A percentile compares a stretch with the other conserved stretches of the same genome.
Evolutionary conservation across 2,329 filamentous ascomycete genomes (phyloP).

Genomic region (Aspergillus novoparasiticus): DNA sequence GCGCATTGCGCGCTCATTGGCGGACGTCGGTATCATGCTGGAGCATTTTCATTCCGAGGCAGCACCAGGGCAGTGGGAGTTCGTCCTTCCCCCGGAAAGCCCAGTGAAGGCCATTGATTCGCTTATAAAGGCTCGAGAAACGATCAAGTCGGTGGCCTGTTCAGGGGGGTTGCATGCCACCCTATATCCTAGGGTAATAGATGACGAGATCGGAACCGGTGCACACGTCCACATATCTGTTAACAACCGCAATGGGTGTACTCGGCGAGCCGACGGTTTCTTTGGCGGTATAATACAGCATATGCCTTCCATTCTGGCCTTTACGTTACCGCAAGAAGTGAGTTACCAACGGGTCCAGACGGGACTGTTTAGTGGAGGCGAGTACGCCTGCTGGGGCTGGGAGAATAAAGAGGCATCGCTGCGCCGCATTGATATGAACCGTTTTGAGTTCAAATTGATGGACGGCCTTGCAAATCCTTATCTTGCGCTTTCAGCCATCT

Average conservation of each 20-base stretch:
- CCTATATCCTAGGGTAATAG: constrained; percentile 22
- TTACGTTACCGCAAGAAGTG: constrained; percentile 24
- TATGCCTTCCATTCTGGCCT: constrained; percentile 26
- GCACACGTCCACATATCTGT: constrained; percentile 28
- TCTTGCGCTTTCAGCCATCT: constrained; percentile 23
- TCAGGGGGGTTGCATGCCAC: constrained; percentile 24
- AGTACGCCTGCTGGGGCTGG: constrained; percentile 30
- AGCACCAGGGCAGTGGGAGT: constrained; percentile 32
- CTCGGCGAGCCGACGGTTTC: constrained; percentile 18
- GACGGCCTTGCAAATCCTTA: constrained; percentile 34
- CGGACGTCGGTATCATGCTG: constrained; percentile 20
- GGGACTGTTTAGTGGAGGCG: constrained; percentile 30
- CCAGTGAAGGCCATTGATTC: constrained; percentile 29
- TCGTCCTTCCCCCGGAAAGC: constrained; percentile 24
- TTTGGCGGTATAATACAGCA: constrained; percentile 28
- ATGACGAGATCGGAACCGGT: constrained; percentile 21
- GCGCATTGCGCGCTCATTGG: constrained; percentile 17
- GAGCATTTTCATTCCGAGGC: constrained; percentile 32
- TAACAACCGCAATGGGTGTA: constrained; percentile 16
- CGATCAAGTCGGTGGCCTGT: constrained; percentile 20
- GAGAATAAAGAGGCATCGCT: constrained; percentile 30
- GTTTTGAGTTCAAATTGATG: constrained; percentile 30
- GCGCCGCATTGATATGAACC: constrained; percentile 22
- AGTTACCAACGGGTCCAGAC: constrained; percentile 27
- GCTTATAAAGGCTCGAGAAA: constrained; percentile 26